Percentiles rank a stretch among this genome's conserved stretches.
Conservation (phyloP, 192 early-diverging fungal species). For the Podochytrium sp. region DNA sequence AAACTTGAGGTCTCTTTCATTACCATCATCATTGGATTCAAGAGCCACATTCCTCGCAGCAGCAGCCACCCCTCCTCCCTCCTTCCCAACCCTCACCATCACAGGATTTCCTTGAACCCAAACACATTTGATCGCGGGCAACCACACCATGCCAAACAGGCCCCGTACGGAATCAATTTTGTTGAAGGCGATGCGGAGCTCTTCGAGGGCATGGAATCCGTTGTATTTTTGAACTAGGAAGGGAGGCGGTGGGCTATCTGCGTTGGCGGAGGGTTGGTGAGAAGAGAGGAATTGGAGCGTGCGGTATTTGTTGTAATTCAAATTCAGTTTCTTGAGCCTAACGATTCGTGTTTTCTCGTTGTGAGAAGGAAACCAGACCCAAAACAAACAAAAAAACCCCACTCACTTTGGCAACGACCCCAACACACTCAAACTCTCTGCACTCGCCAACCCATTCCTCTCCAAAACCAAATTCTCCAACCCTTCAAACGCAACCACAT, state of each 20-base stretch:
- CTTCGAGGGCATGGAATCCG: slow-evolving; percentile 49
- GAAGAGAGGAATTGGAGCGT: slow-evolving; percentile 39
- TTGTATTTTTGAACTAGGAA: slow-evolving; percentile 31
- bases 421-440: slow-evolving; percentile 39
- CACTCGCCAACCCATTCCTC: slow-evolving; percentile 39
- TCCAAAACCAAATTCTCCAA: slow-evolving; percentile 49
- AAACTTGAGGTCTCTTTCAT: no score
- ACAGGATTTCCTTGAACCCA: slow-evolving; percentile 58
- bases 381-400: not conserved
- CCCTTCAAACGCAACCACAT: slow-evolving; percentile 40
- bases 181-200: slow-evolving; percentile 53
- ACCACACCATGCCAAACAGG: slow-evolving; percentile 48
- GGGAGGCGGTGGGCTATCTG: slow-evolving; percentile 15
- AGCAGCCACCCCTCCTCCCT: not conserved
- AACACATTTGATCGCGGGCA: slow-evolving; percentile 44
- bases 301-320: slow-evolving; percentile 44
- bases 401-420: slow-evolving; percentile 50
- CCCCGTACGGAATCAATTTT: slow-evolving; percentile 39
- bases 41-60: no score
- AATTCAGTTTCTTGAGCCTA: slow-evolving; percentile 49
- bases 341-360: not conserved
- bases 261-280: not conserved
- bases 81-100: slow-evolving; percentile 28
- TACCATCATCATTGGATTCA: no score
- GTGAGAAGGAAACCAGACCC: not conserved